Base-by-base conservation (phyloP, 2,329 filamentous ascomycete genomes). In the Cladophialophora immunda region DNA sequence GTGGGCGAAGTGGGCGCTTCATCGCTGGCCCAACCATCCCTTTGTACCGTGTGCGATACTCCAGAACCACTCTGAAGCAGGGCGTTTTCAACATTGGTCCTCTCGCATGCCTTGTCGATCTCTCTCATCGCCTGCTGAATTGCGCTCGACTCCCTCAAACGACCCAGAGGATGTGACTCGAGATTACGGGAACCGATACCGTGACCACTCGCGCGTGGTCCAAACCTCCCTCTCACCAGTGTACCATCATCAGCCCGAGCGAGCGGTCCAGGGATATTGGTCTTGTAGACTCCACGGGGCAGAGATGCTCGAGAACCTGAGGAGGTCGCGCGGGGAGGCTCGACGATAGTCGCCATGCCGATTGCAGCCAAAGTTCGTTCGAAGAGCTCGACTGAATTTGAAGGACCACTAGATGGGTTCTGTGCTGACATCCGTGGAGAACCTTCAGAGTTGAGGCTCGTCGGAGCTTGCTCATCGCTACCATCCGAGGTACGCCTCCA, bases 171-270 rank as follows among this genome's bases (percentile, higher is more conserved):
- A 52, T 72, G 71, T 17, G 34, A 50, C n/a, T 68, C 61, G 17
- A 72, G 59, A 17, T 54, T 17, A 22, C 73, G 53, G 71, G 61
- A 57, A 67, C 77, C 72, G 19, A 77, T 73, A 11, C 79, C 79
- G 73, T 82, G 80, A 0, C 77, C 79, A 67, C 80, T 82, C 41
- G 78, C 75, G 55, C 80, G 74, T 57, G 75, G 71, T 1, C 77
- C 78, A 36, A 81, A 81, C 32, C 78, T 75, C 25, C 79, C 80
- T 59, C 78, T 75, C 27, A 82, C 75, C 27, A 74, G 68, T 11
- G 80, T 81, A 15, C 79, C 79, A 72, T 81, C 80, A 27, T 78
- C 75, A 17, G 80, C 79, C 63, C 76, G 76, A 36, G 76, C 75
- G 63, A 80, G 73, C 19, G 73, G 69, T 34, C 72, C 73, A 27